These are phyloP conservation scores for Entrophospora sp. DNA, from an alignment of 192 early-diverging fungal genomes.

Conservation along the genomic window DNA sequence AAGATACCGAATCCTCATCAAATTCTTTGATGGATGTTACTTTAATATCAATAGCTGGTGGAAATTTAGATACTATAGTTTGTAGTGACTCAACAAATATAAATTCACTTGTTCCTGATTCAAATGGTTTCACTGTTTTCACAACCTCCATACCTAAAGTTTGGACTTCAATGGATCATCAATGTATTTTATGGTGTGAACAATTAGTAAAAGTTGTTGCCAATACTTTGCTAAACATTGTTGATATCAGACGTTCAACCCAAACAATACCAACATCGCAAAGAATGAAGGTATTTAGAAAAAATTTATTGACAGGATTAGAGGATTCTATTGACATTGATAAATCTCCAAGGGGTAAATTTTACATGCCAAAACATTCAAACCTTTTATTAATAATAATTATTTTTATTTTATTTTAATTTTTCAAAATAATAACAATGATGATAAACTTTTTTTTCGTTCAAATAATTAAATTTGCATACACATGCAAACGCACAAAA, in stretches of 20 bases:
- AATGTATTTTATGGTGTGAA: constrained; percentile 85
- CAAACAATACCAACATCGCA: constrained; percentile 51
- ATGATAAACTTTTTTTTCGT: too few species aligned
- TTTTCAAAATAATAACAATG: too few species aligned
- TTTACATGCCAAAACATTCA: neutral
- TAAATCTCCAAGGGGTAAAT: constrained; percentile 4
- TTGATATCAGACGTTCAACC: constrained; percentile 46
- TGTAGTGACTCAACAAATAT: constrained; percentile 69
- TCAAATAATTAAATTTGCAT: too few species aligned
- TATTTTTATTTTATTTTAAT: neutral
- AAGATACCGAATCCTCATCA: constrained; percentile 4
- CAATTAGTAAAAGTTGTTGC: constrained; percentile 71
- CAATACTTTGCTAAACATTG: constrained; percentile 43
- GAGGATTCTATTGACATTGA: constrained; percentile 23
- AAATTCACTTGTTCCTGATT: constrained; percentile 47
- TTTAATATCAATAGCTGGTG: constrained; percentile 84
- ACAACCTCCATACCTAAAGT: constrained; percentile 72
- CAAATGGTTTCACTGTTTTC: constrained; percentile 69
- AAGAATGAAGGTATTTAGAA: constrained; percentile 58
- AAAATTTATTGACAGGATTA: constrained; percentile 44
- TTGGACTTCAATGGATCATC: constrained; percentile 85
- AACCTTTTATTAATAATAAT: neutral
- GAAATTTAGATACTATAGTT: constrained; percentile 77
- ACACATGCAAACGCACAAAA: too few species aligned
- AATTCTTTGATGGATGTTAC: constrained; percentile 46